Conservation (phyloP, 768 basidiomycete species). For the Suillus paluster region DNA sequence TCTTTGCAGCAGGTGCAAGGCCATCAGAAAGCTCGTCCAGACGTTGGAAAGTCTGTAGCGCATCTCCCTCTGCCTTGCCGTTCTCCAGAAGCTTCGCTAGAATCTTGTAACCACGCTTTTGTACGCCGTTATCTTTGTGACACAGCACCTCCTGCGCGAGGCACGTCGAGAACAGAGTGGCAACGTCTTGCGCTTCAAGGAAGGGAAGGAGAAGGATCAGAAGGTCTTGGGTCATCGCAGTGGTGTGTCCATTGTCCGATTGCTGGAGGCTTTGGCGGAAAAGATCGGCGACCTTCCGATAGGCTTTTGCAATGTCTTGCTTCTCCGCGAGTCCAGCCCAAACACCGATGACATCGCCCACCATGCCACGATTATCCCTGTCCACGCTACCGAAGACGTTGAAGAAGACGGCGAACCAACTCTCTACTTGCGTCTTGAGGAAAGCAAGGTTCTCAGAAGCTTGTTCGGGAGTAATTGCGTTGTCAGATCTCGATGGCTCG, state of each 20-base stretch:
- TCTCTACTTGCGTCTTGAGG: conserved; percentile 79
- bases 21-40: conserved; percentile 69
- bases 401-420: conserved; percentile 94
- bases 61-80: conserved; percentile 57
- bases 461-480: conserved; percentile 55
- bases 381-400: conserved; percentile 92
- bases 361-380: conserved; percentile 72
- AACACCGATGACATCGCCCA: conserved; percentile 87
- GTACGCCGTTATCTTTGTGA: conserved; percentile 83
- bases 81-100: conserved; percentile 75
- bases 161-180: conserved; percentile 69
- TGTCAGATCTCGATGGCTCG: conserved; percentile 26
- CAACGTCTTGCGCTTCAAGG: conserved; percentile 64
- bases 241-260: conserved; percentile 48
- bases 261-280: conserved; percentile 65
- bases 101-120: conserved; percentile 95
- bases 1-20: conserved; percentile 84
- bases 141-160: conserved; percentile 70
- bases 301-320: conserved; percentile 82
- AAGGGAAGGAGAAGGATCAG: conserved; percentile 82
- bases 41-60: conserved; percentile 62
- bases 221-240: conserved; percentile 80
- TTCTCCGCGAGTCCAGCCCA: conserved; percentile 85
- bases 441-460: conserved; percentile 72
- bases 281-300: conserved; percentile 73